These are phyloP conservation scores for Ammopiptanthus mongolicus DNA, from an alignment of 306 rosid genomes.

Conservation along the genomic window DNA sequence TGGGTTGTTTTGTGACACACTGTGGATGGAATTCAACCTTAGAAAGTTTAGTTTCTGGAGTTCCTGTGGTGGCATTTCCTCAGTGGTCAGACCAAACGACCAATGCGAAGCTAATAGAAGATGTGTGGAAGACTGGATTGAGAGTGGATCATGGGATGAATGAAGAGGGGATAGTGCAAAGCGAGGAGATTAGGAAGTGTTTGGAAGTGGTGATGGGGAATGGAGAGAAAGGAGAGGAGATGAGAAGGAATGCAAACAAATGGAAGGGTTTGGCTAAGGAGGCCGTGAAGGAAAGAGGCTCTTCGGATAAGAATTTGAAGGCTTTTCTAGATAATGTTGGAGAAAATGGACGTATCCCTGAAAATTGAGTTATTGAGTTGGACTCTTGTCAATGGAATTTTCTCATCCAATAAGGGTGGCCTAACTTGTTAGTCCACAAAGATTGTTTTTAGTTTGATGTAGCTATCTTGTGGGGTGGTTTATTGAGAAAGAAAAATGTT, in stretches of 20 bases:
- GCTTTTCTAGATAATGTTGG: neutral
- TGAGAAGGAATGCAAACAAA: constrained; percentile 36
- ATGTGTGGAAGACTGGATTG: constrained; percentile 45
- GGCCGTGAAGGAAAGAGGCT: constrained; percentile 38
- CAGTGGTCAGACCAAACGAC: constrained; percentile 52
- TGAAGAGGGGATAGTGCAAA: constrained; percentile 30
- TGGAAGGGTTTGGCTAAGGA: constrained; percentile 40
- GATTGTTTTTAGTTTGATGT: no score
- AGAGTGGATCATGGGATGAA: constrained; percentile 21
- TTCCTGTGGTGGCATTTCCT: constrained; percentile 50
- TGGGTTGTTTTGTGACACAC: constrained; percentile 51
- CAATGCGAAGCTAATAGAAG: constrained; percentile 43
- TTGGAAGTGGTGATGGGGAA: constrained; percentile 45
- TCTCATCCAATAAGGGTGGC: no score
- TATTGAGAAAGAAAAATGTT: no score
- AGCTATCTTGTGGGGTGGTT: no score
- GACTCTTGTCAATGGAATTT: no score
- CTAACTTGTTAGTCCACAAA: no score
- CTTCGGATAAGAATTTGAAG: constrained; percentile 28
- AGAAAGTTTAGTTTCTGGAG: constrained; percentile 46
- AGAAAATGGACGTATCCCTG: neutral
- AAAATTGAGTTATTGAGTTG: neutral
- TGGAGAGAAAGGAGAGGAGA: constrained; percentile 26
- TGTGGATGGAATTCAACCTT: constrained; percentile 59
- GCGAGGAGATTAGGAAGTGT: constrained; percentile 42